phyloP scores from a whole-genome alignment of 164 flowering plant species.

The Annona squamosa region DNA sequence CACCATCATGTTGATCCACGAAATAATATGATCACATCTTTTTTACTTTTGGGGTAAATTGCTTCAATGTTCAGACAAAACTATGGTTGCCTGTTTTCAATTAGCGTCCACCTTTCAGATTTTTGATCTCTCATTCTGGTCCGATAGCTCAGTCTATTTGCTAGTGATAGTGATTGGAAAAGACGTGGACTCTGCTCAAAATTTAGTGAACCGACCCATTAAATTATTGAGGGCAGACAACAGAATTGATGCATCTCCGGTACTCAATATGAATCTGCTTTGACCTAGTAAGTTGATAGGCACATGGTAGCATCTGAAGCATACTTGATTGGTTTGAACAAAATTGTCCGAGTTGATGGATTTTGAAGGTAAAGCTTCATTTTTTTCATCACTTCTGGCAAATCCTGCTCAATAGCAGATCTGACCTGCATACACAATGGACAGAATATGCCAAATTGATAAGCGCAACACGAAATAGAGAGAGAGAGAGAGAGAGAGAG shows the following conservation, averaged over 20 bases:
- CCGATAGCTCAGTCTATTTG: too few relatives aligned
- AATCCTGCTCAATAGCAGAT: constrained; percentile 62
- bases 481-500: too few relatives aligned
- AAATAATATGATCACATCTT: neutral
- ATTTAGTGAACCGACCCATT: too few relatives aligned
- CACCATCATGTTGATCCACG: neutral
- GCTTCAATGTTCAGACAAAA: too few relatives aligned
- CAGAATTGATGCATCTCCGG: too few relatives aligned
- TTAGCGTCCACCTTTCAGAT: too few relatives aligned
- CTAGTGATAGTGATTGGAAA: too few relatives aligned
- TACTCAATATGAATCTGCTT: neutral
- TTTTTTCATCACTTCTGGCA: constrained; percentile 67
- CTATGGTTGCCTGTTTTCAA: too few relatives aligned
- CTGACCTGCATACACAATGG: constrained; percentile 45
- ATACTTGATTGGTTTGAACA: constrained; percentile 96
- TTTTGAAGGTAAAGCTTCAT: constrained; percentile 96
- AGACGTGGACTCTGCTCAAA: too few relatives aligned
- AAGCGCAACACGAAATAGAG: too few relatives aligned
- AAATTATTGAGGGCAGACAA: too few relatives aligned
- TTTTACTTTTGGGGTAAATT: neutral
- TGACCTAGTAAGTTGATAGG: neutral
- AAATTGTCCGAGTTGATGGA: constrained; percentile 80
- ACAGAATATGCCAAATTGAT: neutral
- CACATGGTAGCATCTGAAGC: constrained; percentile 12
- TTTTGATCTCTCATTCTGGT: too few relatives aligned